These are phyloP conservation scores for Tritrichomonas musculus DNA, from an alignment of 208 protist genomes.

Conservation along the genomic window DNA sequence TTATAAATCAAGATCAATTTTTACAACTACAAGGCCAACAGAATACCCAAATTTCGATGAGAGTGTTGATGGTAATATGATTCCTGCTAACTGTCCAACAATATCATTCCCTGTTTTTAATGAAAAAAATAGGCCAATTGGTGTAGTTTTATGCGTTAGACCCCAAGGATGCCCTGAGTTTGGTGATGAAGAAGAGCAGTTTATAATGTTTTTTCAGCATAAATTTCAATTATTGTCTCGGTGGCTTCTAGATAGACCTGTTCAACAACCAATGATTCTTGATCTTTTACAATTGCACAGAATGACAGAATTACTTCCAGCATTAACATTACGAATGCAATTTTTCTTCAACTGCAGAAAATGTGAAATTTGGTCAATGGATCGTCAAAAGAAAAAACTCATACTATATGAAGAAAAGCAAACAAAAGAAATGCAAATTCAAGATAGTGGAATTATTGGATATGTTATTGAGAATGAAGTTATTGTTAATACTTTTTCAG, in stretches of 20 bases:
- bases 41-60: neutral
- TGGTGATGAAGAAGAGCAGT: neutral
- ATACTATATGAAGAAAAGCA: neutral
- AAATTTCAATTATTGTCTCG: neutral
- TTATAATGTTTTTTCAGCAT: neutral
- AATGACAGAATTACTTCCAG: neutral
- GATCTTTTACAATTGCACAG: neutral
- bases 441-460: neutral
- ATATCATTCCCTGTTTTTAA: too few species aligned
- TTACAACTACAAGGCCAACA: neutral
- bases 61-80: neutral
- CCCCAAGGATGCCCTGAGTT: neutral
- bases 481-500: neutral
- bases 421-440: neutral
- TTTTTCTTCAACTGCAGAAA: neutral
- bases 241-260: neutral
- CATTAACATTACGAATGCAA: neutral
- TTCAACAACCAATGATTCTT: neutral
- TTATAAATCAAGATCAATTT: neutral
- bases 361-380: conserved; percentile 5
- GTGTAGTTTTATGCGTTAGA: too few species aligned
- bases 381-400: neutral
- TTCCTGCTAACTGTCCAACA: neutral
- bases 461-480: neutral
- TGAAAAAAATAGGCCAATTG: too few species aligned